Evolutionary conservation across 805 yeast species (phyloP).

Genomic region (Zygotorulaspora danielsina): DNA sequence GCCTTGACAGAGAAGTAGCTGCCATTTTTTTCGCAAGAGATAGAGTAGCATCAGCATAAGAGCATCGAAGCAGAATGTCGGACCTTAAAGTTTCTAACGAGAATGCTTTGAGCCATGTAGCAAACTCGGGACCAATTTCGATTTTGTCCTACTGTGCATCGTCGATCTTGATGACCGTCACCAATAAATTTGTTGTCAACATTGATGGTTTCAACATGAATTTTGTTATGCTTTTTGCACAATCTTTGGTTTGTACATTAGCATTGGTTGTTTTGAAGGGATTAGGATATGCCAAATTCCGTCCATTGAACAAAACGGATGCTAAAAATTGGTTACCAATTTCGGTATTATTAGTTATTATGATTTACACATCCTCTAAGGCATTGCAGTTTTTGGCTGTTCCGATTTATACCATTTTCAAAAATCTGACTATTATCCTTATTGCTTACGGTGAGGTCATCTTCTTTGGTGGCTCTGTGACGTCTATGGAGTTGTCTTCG

Average conservation of each 20-base stretch:
- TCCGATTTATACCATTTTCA: constrained; percentile 97
- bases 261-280: constrained; percentile 71
- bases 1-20: no score
- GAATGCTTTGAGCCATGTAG: constrained; percentile 30
- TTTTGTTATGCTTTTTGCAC: constrained; percentile 84
- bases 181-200: constrained; percentile 88
- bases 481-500: constrained; percentile 84
- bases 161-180: constrained; percentile 94
- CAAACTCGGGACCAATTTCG: constrained; percentile 55
- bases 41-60: no score
- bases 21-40: no score
- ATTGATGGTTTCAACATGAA: constrained; percentile 73
- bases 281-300: constrained; percentile 74
- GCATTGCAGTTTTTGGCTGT: constrained; percentile 87
- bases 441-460: constrained; percentile 98
- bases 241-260: constrained; percentile 74
- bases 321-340: constrained; percentile 96
- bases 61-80: constrained; percentile 23
- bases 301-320: constrained; percentile 79
- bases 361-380: constrained; percentile 96
- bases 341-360: constrained; percentile 78
- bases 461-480: constrained; percentile 92
- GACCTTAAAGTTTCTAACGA: constrained; percentile 27
- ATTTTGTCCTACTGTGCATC: constrained; percentile 84
- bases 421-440: constrained; percentile 91